A percentile compares a stretch with the other conserved stretches of the same genome.
Conservation (phyloP, 208 protist species). For the Jaenimonas drosophilae region DNA sequence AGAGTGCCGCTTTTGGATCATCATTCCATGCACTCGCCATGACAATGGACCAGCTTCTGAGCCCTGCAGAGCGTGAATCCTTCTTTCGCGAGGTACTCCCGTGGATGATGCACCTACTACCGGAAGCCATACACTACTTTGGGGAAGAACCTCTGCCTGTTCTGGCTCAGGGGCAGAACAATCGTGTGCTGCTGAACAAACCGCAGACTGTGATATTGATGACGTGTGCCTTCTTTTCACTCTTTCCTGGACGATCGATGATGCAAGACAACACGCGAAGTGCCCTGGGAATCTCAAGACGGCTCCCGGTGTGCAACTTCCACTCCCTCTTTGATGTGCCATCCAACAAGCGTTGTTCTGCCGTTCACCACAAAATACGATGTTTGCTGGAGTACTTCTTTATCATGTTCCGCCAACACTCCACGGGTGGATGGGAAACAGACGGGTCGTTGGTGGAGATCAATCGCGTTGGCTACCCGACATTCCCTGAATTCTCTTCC, state of each 20-base stretch:
- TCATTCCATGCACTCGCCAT: conserved; percentile 13
- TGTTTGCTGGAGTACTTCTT: conserved; percentile 54
- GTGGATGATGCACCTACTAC: conserved; percentile 37
- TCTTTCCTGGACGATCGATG: conserved; percentile 28
- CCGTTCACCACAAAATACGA: conserved; percentile 31
- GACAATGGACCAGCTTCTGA: conserved; percentile 17
- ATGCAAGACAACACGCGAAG: background rate
- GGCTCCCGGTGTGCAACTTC: conserved; percentile 38
- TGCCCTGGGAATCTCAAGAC: conserved; percentile 10
- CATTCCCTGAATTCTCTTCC: conserved; percentile 28
- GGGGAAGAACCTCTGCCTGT: conserved; percentile 7
- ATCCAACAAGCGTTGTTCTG: no score
- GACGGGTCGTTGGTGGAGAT: conserved; percentile 19
- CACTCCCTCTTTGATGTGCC: conserved; percentile 29
- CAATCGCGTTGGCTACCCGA: conserved; percentile 14
- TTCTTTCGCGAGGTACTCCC: conserved; percentile 45
- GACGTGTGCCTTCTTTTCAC: conserved; percentile 57
- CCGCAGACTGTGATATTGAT: conserved; percentile 26
- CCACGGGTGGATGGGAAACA: conserved; percentile 2
- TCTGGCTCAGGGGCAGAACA: conserved; percentile 15
- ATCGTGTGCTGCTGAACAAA: conserved; percentile 13
- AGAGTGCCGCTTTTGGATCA: conserved; percentile 1
- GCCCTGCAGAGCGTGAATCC: conserved; percentile 8
- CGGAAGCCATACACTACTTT: conserved; percentile 17
- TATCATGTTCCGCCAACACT: conserved; percentile 8